Base-by-base conservation (phyloP, 768 basidiomycete species). In the Lactifluus piperatus region DNA sequence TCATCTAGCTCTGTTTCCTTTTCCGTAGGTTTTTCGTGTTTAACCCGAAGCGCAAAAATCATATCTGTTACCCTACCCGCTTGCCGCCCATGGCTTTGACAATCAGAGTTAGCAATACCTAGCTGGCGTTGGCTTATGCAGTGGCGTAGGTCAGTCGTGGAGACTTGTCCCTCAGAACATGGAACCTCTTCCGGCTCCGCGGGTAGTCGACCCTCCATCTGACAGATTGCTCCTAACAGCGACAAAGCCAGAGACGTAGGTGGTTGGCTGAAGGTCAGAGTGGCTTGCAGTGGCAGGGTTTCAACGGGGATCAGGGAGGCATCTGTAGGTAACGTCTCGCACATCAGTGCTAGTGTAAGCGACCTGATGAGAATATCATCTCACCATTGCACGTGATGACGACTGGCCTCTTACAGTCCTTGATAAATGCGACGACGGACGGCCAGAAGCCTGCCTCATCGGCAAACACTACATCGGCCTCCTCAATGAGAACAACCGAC, bases 311-410 rank as follows among this genome's bases (percentile, higher is more conserved):
- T 79, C 47, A 86, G 74, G 6, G 81, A 79, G 18, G 79, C 69
- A 76, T 95, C 93, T 93, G 68, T 30, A 43, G 52, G 59, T 55
- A 27, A 41, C 24, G 24, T 24, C 43, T 22, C 43, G 16, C 50
- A 62, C 57, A 34, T 51, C 7, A 66, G 27, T 29, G 37, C 61
- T 62, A n/a, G n/a, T n/a, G 56, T 57, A 59, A 59, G 43, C 47
- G 34, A 29, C 34, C 46, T 24, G 9, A 39, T 18, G 37, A 61
- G 37, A 61, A 32, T 24, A 39, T n/a, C n/a, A 36, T 65, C 83
- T 70, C 67, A 94, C 95, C 94, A 66, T 94, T 97, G 72, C 97
- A 98, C 54, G 95, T 98, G 74, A 93, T 81, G 51, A 99, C 80
- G 43, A 99, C 87, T 6, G 97, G 95, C 56, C 97, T 76, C 65